Conservation (phyloP, 768 basidiomycete genomes). For the Tephrocybe sp. region DNA sequence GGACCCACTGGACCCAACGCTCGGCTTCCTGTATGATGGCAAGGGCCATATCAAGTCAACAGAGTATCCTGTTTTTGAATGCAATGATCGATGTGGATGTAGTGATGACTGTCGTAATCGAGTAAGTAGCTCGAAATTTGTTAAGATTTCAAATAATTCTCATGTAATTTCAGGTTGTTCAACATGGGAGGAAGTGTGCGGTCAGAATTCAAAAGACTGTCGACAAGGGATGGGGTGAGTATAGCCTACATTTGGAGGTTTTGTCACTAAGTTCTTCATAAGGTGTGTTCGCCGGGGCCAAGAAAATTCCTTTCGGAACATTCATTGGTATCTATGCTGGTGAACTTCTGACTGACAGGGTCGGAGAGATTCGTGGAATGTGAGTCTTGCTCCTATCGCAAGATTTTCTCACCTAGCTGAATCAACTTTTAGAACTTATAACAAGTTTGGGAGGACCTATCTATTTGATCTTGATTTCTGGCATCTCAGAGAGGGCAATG, state of each 20-base stretch:
- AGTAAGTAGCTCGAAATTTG: slow-evolving; percentile 40
- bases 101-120: slow-evolving; percentile 80
- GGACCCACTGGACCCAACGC: slow-evolving; percentile 25
- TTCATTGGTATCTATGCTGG: slow-evolving; percentile 88
- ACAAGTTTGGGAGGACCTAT: slow-evolving; percentile 73
- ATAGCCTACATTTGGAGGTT: neutral
- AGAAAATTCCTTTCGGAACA: slow-evolving; percentile 64
- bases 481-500: slow-evolving; percentile 45
- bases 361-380: slow-evolving; percentile 67
- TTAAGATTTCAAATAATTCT: neutral
- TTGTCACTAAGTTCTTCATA: slow-evolving; percentile 5
- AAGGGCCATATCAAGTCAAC: slow-evolving; percentile 50
- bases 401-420: neutral
- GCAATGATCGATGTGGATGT: slow-evolving; percentile 81
- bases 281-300: slow-evolving; percentile 73
- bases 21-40: slow-evolving; percentile 70
- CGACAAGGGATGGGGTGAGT: slow-evolving; percentile 84
- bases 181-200: slow-evolving; percentile 66
- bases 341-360: slow-evolving; percentile 71
- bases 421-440: slow-evolving; percentile 57
- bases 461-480: slow-evolving; percentile 83
- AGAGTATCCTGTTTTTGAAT: slow-evolving; percentile 78
- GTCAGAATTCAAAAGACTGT: slow-evolving; percentile 70
- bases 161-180: slow-evolving; percentile 62
- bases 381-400: slow-evolving; percentile 32